Evolutionary conservation across 306 rosid species (phyloP).

Genomic region (Erythrophleum fordii): DNA sequence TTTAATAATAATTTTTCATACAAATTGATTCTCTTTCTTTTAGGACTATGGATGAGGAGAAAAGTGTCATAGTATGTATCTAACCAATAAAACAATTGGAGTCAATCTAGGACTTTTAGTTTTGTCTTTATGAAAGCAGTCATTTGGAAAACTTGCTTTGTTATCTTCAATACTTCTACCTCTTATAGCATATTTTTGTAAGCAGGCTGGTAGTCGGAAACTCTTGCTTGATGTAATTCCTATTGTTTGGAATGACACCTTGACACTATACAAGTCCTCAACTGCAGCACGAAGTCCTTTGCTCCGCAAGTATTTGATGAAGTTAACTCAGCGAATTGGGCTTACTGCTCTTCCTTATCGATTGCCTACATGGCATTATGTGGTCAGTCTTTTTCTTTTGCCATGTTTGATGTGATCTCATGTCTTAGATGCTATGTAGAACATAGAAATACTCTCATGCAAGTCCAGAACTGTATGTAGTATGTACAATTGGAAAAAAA

Average conservation of each 20-base stretch:
- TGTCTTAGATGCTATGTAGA: not conserved
- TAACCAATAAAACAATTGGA: not conserved
- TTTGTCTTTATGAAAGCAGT: not conserved
- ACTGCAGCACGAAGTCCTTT: conserved; percentile 75
- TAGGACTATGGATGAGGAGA: conserved; percentile 23
- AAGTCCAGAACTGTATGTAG: conserved; percentile 22
- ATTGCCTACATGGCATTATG: conserved; percentile 83
- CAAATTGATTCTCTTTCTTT: conserved; percentile 22
- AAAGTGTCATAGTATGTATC: conserved; percentile 21
- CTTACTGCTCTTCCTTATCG: conserved; percentile 81
- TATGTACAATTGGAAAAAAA: conserved; percentile 33
- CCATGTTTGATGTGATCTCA: conserved; percentile 23
- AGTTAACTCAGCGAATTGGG: conserved; percentile 89
- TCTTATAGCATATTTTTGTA: conserved; percentile 47
- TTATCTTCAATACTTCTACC: conserved; percentile 36
- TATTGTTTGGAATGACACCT: conserved; percentile 79
- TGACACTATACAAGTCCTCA: conserved; percentile 71
- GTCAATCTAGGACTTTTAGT: conserved; percentile 27
- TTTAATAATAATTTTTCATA: conserved; percentile 20
- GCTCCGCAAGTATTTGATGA: conserved; percentile 88
- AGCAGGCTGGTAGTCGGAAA: conserved; percentile 86
- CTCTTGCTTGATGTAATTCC: conserved; percentile 74
- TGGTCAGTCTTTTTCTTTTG: conserved; percentile 55
- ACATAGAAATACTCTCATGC: conserved; percentile 10
- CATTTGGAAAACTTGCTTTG: conserved; percentile 16